phyloP scores from a whole-genome alignment of 2,329 filamentous ascomycete species.

The Lasiodiplodia sp. region DNA sequence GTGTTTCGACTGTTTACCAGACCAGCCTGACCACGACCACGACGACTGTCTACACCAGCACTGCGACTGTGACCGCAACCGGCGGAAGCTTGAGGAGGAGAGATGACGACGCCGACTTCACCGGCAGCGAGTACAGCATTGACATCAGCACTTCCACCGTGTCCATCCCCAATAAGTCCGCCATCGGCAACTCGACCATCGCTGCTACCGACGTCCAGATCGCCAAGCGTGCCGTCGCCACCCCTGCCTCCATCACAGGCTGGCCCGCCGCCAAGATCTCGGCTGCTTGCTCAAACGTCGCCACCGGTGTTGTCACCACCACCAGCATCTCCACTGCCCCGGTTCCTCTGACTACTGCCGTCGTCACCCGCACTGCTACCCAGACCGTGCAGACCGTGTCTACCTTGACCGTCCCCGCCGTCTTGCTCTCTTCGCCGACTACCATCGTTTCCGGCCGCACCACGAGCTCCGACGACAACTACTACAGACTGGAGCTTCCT shows the following conservation, averaged over 20 bases:
- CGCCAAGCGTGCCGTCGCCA: background rate
- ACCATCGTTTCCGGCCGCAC: background rate
- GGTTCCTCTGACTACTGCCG: background rate
- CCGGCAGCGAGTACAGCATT: background rate
- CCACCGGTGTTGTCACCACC: background rate
- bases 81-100: background rate
- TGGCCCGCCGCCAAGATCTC: constrained; percentile 9
- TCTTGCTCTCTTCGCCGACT: background rate
- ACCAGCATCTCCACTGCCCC: constrained; percentile 11
- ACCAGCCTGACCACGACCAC: background rate
- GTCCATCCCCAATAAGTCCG: background rate
- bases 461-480: background rate
- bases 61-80: background rate
- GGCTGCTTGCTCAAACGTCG: constrained; percentile 7
- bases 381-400: background rate
- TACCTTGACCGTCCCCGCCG: background rate
- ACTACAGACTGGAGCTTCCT: background rate
- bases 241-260: background rate
- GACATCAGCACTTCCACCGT: background rate
- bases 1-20: constrained; percentile 7
- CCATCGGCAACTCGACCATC: background rate
- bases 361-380: background rate
- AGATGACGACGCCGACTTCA: background rate
- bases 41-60: background rate
- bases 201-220: background rate